Conservation (phyloP, 495 filamentous ascomycete species). For the Penicillium macrosclerotiorum region DNA sequence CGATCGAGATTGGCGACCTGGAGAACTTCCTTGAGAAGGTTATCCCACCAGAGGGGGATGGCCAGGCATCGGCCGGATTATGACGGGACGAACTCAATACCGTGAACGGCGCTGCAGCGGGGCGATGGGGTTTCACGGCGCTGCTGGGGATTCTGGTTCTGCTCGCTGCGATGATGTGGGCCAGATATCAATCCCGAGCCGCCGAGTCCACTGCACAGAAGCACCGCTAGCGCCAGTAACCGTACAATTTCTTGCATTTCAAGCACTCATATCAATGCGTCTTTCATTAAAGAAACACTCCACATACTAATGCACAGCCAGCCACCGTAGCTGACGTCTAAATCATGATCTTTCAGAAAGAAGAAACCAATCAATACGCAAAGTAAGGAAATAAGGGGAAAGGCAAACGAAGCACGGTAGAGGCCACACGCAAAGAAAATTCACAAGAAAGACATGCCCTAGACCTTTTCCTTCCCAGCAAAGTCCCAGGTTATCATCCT, state of each 20-base stretch:
- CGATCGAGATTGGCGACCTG: conserved; percentile 77
- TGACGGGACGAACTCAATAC: conserved; percentile 35
- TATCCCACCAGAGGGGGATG: conserved; percentile 60
- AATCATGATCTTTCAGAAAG: background rate
- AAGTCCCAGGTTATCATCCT: background rate
- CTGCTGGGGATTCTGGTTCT: conserved; percentile 47
- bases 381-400: background rate
- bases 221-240: conserved; percentile 7
- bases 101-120: background rate
- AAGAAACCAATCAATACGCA: background rate
- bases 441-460: too few relatives aligned
- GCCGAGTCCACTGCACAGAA: background rate
- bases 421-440: too few relatives aligned
- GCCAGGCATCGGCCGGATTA: conserved; percentile 50
- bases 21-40: conserved; percentile 68
- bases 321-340: background rate
- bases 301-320: conserved; percentile 4
- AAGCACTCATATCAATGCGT: conserved; percentile 4
- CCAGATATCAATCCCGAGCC: conserved; percentile 5
- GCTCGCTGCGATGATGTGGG: conserved; percentile 46
- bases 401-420: too few relatives aligned
- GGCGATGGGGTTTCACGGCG: conserved; percentile 19
- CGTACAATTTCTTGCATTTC: background rate
- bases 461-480: background rate
- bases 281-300: background rate